Evolutionary conservation across 75 land plant genomes (phyloP).

Genomic region (Adiantum capillusveneris): DNA sequence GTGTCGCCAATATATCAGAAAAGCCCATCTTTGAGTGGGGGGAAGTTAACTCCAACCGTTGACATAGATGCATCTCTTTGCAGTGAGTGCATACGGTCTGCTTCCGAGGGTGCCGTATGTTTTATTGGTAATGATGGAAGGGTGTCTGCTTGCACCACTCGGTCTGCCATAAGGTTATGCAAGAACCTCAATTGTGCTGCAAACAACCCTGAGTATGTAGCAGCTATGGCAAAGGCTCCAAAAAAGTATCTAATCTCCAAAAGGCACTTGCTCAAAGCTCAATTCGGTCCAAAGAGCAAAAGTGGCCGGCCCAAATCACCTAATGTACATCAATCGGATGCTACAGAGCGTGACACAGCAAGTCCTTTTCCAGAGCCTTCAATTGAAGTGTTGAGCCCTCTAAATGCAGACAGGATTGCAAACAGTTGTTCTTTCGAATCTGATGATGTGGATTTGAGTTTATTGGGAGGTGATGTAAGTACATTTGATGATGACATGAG

Average conservation of each 20-base stretch:
- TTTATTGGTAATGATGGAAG: slow-evolving; percentile 1
- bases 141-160: slow-evolving; percentile 2
- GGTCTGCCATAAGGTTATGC: background rate
- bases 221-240: background rate
- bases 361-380: too few relatives aligned
- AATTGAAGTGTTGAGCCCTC: too few relatives aligned
- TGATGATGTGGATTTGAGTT: too few relatives aligned
- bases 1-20: background rate
- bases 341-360: too few relatives aligned
- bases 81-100: background rate
- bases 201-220: slow-evolving; percentile 3
- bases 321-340: too few relatives aligned
- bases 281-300: too few relatives aligned
- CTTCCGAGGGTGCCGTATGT: background rate
- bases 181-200: slow-evolving; percentile 6
- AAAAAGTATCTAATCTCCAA: slow-evolving; percentile 7
- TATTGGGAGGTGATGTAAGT: too few relatives aligned
- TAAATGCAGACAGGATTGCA: too few relatives aligned
- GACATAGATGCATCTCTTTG: background rate
- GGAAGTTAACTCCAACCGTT: background rate
- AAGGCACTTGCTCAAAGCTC: background rate
- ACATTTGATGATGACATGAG: too few relatives aligned
- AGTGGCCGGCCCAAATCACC: too few relatives aligned
- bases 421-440: too few relatives aligned
- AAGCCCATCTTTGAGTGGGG: background rate